Percentiles rank a stretch among this genome's conserved stretches.
phyloP scores from a whole-genome alignment of 1,139 yeast species.

The Wickerhamomyces sp. region DNA sequence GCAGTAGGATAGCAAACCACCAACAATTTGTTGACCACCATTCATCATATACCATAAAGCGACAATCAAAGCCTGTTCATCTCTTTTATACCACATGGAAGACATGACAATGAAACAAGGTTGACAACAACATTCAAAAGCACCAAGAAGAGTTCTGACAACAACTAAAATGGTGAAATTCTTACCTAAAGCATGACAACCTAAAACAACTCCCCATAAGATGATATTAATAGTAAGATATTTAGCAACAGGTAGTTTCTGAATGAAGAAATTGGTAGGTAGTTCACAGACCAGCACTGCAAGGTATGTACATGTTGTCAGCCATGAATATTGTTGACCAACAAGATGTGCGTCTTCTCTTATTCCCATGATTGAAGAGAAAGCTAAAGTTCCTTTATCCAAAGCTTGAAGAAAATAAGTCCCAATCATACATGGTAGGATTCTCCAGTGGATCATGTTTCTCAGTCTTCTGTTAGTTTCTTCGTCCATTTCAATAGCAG shows the following conservation, averaged over 20 bases:
- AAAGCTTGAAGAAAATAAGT: conserved; percentile 36
- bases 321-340: conserved; percentile 36
- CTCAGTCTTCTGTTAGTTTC: conserved; percentile 11
- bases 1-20: conserved; percentile 51
- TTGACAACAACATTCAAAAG: conserved; percentile 49
- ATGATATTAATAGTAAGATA: conserved; percentile 39
- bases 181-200: conserved; percentile 45
- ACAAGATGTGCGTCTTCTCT: conserved; percentile 24
- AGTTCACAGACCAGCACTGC: conserved; percentile 43
- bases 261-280: conserved; percentile 46
- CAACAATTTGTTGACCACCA: conserved; percentile 44
- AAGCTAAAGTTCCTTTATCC: conserved; percentile 35
- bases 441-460: conserved; percentile 31
- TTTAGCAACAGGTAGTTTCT: conserved; percentile 49
- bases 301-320: conserved; percentile 46
- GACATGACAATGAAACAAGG: conserved; percentile 58
- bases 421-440: conserved; percentile 36
- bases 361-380: conserved; percentile 39
- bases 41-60: conserved; percentile 45
- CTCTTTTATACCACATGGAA: conserved; percentile 47
- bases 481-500: conserved; percentile 8
- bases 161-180: conserved; percentile 43
- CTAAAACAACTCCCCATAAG: conserved; percentile 47
- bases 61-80: conserved; percentile 40
- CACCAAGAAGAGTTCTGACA: conserved; percentile 47